Conservation (phyloP, 768 basidiomycete species). For the Pleurotus ostreatus region DNA sequence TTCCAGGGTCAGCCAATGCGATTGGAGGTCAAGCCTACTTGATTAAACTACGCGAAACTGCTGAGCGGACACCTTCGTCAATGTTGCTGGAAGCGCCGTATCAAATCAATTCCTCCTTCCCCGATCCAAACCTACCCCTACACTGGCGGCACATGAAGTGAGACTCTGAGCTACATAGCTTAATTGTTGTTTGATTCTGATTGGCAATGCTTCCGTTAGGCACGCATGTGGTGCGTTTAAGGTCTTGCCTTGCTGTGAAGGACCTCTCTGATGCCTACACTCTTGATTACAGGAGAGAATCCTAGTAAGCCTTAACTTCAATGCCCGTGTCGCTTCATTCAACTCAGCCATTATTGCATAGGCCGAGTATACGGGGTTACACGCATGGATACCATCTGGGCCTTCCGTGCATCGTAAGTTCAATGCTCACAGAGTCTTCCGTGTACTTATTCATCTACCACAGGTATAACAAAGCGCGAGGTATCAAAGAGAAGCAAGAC, state of each 20-base stretch:
- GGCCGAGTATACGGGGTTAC: conserved; percentile 42
- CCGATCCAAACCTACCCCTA: conserved; percentile 34
- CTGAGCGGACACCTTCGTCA: conserved; percentile 65
- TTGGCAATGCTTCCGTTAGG: conserved; percentile 18
- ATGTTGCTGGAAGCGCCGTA: conserved; percentile 78
- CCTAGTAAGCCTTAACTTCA: conserved; percentile 35
- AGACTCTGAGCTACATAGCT: conserved; percentile 14
- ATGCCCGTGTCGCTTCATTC: conserved; percentile 15
- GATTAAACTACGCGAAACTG: conserved; percentile 73
- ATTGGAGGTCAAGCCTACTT: conserved; percentile 83
- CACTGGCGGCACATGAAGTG: conserved; percentile 74
- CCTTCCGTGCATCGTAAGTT: conserved; percentile 53
- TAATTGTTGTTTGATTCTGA: background rate
- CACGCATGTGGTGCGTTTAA: conserved; percentile 42
- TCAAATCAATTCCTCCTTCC: conserved; percentile 36
- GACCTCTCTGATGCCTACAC: background rate
- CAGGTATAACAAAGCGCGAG: conserved; percentile 58
- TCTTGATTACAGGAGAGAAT: conserved; percentile 41
- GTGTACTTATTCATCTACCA: conserved; percentile 18
- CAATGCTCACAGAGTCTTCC: background rate
- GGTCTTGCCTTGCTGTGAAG: too few relatives aligned
- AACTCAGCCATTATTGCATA: conserved; percentile 10
- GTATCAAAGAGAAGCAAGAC: conserved; percentile 63
- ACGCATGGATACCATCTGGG: conserved; percentile 65
- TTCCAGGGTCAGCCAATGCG: conserved; percentile 69